These are phyloP conservation scores for Biscogniauxia mediterranea DNA, from an alignment of 2,329 filamentous ascomycete species.

Conservation along the genomic window DNA sequence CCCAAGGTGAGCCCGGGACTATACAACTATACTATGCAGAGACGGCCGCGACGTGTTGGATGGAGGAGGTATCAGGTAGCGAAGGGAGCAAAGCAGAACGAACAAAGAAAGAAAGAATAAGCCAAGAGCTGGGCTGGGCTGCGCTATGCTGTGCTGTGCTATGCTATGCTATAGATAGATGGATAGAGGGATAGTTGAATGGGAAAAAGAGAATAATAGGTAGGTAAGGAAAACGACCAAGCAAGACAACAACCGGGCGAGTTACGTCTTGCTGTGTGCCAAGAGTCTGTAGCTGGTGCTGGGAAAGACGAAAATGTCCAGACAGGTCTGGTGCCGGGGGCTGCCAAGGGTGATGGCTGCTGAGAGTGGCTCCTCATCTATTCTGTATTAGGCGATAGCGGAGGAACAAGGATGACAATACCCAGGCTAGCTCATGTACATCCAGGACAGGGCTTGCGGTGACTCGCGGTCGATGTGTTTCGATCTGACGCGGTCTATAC, in stretches of 20 bases:
- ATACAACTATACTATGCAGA: neutral
- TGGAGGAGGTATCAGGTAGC: neutral
- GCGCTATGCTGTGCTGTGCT: too few species aligned
- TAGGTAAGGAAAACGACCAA: too few species aligned
- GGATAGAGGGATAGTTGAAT: too few species aligned
- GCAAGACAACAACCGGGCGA: too few species aligned
- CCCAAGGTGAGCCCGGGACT: neutral
- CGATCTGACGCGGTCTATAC: neutral
- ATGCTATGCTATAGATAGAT: too few species aligned
- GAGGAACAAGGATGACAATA: neutral
- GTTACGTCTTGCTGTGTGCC: neutral
- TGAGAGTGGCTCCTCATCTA: neutral
- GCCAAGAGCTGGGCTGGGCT: too few species aligned
- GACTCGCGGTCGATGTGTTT: neutral
- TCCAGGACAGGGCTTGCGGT: neutral
- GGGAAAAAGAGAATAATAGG: too few species aligned
- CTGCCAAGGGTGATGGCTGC: neutral
- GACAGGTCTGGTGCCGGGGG: neutral
- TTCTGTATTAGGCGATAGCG: neutral
- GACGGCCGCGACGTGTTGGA: too few species aligned
- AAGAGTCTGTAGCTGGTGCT: neutral
- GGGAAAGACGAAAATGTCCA: neutral
- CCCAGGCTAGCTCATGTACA: neutral
- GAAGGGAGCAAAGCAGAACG: neutral
- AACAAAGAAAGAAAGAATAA: too few species aligned